A percentile compares a stretch with the other conserved stretches of the same genome.
Conservation (phyloP, 2,329 filamentous ascomycete genomes). For the Thielaviopsis populi region DNA sequence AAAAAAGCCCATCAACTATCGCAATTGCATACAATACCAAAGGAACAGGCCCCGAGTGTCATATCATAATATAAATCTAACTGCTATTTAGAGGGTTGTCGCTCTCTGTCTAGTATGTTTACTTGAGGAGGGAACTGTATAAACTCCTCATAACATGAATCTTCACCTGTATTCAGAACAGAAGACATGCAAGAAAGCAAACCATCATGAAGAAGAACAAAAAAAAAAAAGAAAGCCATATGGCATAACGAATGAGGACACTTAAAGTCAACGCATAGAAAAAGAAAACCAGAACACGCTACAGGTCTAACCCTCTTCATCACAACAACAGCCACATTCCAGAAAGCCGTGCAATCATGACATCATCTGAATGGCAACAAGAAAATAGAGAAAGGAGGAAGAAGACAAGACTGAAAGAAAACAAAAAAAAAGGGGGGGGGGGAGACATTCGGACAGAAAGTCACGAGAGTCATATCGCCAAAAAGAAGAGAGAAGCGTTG, state of each 20-base stretch:
- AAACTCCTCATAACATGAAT: too few species aligned
- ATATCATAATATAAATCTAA: too few species aligned
- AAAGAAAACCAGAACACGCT: background rate
- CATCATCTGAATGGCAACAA: background rate
- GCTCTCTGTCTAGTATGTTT: too few species aligned
- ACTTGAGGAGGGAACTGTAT: too few species aligned
- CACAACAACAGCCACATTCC: background rate
- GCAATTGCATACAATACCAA: too few species aligned
- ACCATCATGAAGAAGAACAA: background rate
- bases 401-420: background rate
- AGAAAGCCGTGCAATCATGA: background rate
- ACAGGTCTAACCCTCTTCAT: constrained; percentile 3
- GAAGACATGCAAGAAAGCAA: background rate
- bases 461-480: background rate
- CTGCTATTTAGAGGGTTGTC: too few species aligned
- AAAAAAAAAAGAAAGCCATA: constrained; percentile 8
- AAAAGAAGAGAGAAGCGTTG: background rate
- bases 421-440: background rate
- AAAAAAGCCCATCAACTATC: too few species aligned
- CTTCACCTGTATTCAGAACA: background rate
- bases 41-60: too few species aligned
- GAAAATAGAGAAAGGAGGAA: background rate
- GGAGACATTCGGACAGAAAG: too few species aligned
- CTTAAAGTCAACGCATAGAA: background rate
- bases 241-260: background rate